phyloP scores from a whole-genome alignment of 1,284 basidiomycete species.

The Pseudozyma thailandica region DNA sequence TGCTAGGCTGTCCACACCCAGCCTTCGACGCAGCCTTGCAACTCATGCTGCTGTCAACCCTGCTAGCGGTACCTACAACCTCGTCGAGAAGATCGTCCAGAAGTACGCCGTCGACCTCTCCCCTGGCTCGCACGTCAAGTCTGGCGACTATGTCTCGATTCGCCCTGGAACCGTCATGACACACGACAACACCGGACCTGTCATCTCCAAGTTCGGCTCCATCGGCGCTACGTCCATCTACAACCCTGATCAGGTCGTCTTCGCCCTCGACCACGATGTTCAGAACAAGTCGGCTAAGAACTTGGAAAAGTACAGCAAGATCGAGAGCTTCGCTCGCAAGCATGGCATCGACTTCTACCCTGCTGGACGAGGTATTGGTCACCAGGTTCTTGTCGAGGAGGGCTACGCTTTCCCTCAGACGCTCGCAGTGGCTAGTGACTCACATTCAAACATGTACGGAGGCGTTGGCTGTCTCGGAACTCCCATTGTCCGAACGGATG shows the following conservation, averaged over 20 bases:
- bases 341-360: conserved; percentile 95
- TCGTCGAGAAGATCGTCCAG: conserved; percentile 98
- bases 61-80: conserved; percentile 51
- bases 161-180: conserved; percentile 86
- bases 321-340: conserved; percentile 88
- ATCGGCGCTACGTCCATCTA: conserved; percentile 89
- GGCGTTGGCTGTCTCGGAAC: conserved; percentile 97
- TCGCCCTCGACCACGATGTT: conserved; percentile 97
- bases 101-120: conserved; percentile 91
- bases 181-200: conserved; percentile 91
- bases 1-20: conserved; percentile 8
- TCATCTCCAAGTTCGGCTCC: conserved; percentile 90
- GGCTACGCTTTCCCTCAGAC: conserved; percentile 68
- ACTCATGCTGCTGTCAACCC: conserved; percentile 40
- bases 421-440: conserved; percentile 82
- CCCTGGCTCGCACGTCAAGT: conserved; percentile 74
- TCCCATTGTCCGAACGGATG: conserved; percentile 82
- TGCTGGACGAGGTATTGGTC: conserved; percentile 94
- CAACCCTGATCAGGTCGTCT: conserved; percentile 86
- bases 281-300: conserved; percentile 97
- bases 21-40: conserved; percentile 33
- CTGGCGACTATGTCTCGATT: conserved; percentile 99
- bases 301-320: conserved; percentile 88
- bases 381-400: conserved; percentile 67
- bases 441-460: conserved; percentile 98